Evolutionary conservation across 2,329 filamentous ascomycete genomes (phyloP), one percentile per base, ranked within the genome.

Genomic region (Coccinonectria pachysandricola): DNA sequence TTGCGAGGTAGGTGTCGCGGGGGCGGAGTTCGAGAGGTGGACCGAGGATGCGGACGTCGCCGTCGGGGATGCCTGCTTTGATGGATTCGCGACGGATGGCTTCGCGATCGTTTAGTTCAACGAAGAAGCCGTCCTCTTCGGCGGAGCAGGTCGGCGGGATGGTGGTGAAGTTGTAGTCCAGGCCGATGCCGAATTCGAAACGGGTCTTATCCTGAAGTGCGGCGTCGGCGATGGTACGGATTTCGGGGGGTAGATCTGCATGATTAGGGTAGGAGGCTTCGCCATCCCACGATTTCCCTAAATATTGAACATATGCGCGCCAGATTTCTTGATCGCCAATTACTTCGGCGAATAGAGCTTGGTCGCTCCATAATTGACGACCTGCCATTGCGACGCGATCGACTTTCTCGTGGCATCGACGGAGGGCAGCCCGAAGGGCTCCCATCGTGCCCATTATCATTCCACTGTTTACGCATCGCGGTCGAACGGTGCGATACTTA

Each of bases 101-200:
- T 3, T 36, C 26, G 3, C 23, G 10, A 31, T 57, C 39, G 23
- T 39, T 34, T 5, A 56, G 38, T 10, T 35, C 21, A 13, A 55
- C 47, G 15, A 58, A 58, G 20, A 31, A 45, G 5, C 51, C 52
- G 27, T 56, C 51, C 19, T 57, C 52, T 24, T 57, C 49, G 7
- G 54, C 43, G 1, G 53, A 56, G 36, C 52, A 54, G 4, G 50
- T 56, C 3, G 52, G 49, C 6, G 48, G 50, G 8, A 53, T 51
- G 2, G 55, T 57, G 23, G 43, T 48, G 27, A 53, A 57, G 37
- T 47, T 50, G 46, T 56, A 55, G 28, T 57, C 55, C 4, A 58
- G 34, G 1, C 55, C 55, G 12, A 58, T 58, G 5, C 54, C 53
- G 12, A 55, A 58, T 22, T 58, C 55, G 23, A 58, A 57, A 4